Evolutionary conservation across 1,284 basidiomycete species (phyloP), one percentile per base, ranked within the genome.

Genomic region (Fereydounia khargensis): DNA sequence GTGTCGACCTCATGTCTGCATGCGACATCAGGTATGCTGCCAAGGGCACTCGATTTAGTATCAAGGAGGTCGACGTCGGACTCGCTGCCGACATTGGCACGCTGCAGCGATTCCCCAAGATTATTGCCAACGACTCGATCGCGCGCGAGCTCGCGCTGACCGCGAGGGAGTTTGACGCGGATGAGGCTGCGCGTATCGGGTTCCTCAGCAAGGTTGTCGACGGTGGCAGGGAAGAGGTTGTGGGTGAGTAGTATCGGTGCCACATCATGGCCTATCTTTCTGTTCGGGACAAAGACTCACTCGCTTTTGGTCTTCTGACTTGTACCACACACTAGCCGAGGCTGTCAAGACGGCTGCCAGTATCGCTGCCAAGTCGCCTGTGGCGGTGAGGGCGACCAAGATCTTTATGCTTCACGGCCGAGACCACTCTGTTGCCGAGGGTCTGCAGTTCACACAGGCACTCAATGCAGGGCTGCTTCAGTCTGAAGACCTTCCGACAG

Each of bases 71-170:
- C 7, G 89, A 91, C 68, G 83, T 91, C 7, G 91, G 89, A 0
- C 80, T 95, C 0, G 90, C 91, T 2, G 88, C 91, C 2, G 91
- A 95, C 74, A 86, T 94, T 37, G 91, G 91, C 2, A 86, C 89
- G 0, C 82, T 97, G 13, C 88, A 91, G 24, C 84, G 87, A 30
- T 80, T 94, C 22, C 89, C 88, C 0, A 89, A 90, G 71, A 81
- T 88, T 34, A 82, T 84, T 0, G 88, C 85, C 0, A 92, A 91
- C 77, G 82, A 84, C 25, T 88, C 86, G 6, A 79, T 87, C n/a
- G 79, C 85, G 0, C 80, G 84, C 40, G 91, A 96, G 76, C 80
- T 94, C 8, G 86, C 87, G 0, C 84, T 88, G 67, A 89, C 89
- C 0, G 86, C 83, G 1, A 80, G 88, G 6, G 77, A 79, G 23